These are phyloP conservation scores for Magnaporthiopsis incrustans DNA, from an alignment of 2,329 filamentous ascomycete species.

Conservation along the genomic window DNA sequence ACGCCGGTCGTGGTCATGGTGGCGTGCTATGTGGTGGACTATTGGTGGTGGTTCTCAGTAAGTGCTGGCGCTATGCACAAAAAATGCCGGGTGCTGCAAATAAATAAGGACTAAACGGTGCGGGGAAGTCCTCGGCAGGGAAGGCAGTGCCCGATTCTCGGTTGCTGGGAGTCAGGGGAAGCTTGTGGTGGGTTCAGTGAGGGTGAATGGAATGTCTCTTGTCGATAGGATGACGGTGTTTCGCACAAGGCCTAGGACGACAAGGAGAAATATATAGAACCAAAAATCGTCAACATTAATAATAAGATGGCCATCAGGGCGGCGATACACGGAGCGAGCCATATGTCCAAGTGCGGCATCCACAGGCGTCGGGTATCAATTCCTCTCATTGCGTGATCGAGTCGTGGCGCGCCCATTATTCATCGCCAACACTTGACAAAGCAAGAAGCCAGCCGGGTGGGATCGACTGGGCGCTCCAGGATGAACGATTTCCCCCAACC, in stretches of 20 bases:
- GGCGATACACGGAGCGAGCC: too few relatives aligned
- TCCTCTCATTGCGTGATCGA: background rate
- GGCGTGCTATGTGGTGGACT: background rate
- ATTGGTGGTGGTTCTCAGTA: background rate
- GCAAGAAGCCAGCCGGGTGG: background rate
- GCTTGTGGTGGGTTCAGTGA: too few relatives aligned
- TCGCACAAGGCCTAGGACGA: too few relatives aligned
- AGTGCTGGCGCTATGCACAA: background rate
- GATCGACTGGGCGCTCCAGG: too few relatives aligned
- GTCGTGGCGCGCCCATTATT: background rate
- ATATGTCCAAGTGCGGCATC: background rate
- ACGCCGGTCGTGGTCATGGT: slow-evolving; percentile 18
- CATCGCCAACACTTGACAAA: background rate
- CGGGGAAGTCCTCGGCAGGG: too few relatives aligned
- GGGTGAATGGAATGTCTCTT: too few relatives aligned
- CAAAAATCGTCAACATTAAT: too few relatives aligned
- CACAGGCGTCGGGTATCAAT: background rate
- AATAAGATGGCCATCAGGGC: too few relatives aligned
- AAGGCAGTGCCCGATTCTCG: too few relatives aligned
- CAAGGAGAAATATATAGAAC: too few relatives aligned
- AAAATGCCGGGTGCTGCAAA: background rate
- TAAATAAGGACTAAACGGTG: too few relatives aligned
- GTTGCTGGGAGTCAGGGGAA: background rate
- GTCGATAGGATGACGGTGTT: too few relatives aligned
- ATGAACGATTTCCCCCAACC: background rate